Evolutionary conservation across 2,329 filamentous ascomycete species (phyloP).

Genomic region (Falciphora oryzae): DNA sequence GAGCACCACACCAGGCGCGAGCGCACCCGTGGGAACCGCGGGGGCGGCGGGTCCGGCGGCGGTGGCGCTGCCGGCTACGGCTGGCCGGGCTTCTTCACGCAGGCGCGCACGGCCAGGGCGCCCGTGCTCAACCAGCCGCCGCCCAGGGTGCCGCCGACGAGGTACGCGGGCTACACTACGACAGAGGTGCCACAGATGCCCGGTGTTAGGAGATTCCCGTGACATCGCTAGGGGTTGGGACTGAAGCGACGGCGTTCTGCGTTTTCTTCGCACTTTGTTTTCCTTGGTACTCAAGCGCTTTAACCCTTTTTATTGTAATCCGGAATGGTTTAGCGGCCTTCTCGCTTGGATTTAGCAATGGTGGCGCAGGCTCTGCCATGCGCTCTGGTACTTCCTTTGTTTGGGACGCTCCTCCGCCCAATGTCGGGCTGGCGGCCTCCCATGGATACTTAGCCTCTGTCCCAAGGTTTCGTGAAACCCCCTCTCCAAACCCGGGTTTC

Average conservation of each 20-base stretch:
- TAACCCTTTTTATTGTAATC: too few relatives aligned
- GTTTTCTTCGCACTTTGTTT: not conserved
- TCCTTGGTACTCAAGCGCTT: not conserved
- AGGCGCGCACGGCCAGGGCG: not conserved
- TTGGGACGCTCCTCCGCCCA: too few relatives aligned
- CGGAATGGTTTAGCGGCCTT: too few relatives aligned
- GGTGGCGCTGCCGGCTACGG: too few relatives aligned
- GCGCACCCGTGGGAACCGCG: not conserved
- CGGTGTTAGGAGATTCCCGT: slow-evolving; percentile 2
- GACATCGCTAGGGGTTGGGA: not conserved
- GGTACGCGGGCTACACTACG: slow-evolving; percentile 6
- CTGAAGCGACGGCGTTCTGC: not conserved
- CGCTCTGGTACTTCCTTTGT: too few relatives aligned
- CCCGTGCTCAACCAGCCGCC: slow-evolving; percentile 16
- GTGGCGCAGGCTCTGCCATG: too few relatives aligned
- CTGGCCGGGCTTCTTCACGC: not conserved
- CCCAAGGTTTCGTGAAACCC: too few relatives aligned
- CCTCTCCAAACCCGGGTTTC: too few relatives aligned
- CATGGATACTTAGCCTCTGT: too few relatives aligned
- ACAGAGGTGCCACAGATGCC: slow-evolving; percentile 2
- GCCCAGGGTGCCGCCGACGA: slow-evolving; percentile 14
- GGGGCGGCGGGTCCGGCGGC: not conserved
- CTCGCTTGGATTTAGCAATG: too few relatives aligned
- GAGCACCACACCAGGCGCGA: not conserved
- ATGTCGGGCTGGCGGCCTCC: too few relatives aligned